Evolutionary conservation across 192 early-diverging fungal genomes (phyloP), one percentile per base, ranked within the genome.

Genomic region (Backusella parvicylindrica): DNA sequence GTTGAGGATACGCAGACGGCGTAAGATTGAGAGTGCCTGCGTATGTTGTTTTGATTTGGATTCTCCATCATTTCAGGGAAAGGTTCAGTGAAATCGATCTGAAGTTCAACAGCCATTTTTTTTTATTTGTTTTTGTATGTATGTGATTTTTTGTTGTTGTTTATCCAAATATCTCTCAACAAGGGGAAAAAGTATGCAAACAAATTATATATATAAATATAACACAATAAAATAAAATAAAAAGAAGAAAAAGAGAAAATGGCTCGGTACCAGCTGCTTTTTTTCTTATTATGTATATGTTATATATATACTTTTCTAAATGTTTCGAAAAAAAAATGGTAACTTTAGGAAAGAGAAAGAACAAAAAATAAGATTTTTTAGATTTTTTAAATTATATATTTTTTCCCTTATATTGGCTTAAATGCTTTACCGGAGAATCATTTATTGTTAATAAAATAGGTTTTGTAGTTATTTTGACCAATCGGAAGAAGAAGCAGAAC

Each of bases 401-500:
- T 21, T 26, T 56, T 12, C 21, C 21, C 6, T 21, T n/a, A n/a
- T n/a, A n/a, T n/a, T 56, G 53, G 21, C 9, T 56, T 26, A 66
- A 33, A 66, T 16, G 16, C 32, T 66, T 66, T 18, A 33, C 31
- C 32, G 64, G 64, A 66, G 64, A 56, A 56, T 66, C 28, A 66
- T 30, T 47, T 31, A 66, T 18, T 33, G 32, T 64, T 11, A 65
- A 65, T 30, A 65, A 31, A 40, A 37, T 36, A 15, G 35, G 67
- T 68, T 21, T 37, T 26, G 68, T 30, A 16, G 15, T 6, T 28
- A 28, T 31, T 47, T 30, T 47, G 40, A 72, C 70, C 70, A 72
- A 72, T 72, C 70, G 70, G 70, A 72, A 33, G 50, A 60, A 60
- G 70, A 72, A n/a, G 43, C 70, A 72, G 70, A 50, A 50, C 33